phyloP scores from a whole-genome alignment of 768 basidiomycete species.

The Glaciozyma antarctica region DNA sequence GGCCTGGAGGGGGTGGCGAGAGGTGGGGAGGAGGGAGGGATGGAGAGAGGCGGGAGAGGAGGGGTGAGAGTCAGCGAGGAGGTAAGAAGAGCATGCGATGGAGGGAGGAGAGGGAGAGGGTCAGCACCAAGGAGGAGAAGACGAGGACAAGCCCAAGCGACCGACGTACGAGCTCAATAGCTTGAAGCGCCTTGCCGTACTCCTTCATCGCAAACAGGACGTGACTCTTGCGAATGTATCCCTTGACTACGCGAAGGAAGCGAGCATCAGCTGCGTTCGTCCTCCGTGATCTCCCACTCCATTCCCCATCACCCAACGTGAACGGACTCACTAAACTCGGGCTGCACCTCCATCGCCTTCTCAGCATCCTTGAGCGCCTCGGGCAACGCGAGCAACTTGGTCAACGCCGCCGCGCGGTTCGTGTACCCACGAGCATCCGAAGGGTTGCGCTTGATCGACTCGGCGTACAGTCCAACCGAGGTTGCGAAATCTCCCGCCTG shows the following conservation, averaged over 20 bases:
- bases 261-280: too few relatives aligned
- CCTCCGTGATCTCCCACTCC: background rate
- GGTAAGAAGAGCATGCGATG: background rate
- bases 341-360: conserved; percentile 83
- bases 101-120: background rate
- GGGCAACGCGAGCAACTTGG: conserved; percentile 82
- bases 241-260: conserved; percentile 57
- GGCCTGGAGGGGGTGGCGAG: conserved; percentile 42
- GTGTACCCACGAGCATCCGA: conserved; percentile 85
- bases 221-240: conserved; percentile 83
- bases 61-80: too few relatives aligned
- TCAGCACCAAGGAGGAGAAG: background rate
- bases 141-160: too few relatives aligned
- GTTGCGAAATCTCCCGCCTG: conserved; percentile 71
- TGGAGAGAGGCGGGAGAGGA: too few relatives aligned
- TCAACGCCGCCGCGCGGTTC: conserved; percentile 95
- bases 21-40: background rate
- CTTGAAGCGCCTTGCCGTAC: conserved; percentile 74
- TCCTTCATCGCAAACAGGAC: conserved; percentile 86
- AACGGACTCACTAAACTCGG: conserved; percentile 57
- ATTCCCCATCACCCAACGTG: too few relatives aligned
- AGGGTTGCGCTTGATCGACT: conserved; percentile 94
- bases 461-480: conserved; percentile 84
- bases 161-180: conserved; percentile 50
- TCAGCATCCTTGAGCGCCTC: conserved; percentile 95